These are phyloP conservation scores for Mycena crocata DNA, from an alignment of 768 basidiomycete genomes.

Conservation along the genomic window DNA sequence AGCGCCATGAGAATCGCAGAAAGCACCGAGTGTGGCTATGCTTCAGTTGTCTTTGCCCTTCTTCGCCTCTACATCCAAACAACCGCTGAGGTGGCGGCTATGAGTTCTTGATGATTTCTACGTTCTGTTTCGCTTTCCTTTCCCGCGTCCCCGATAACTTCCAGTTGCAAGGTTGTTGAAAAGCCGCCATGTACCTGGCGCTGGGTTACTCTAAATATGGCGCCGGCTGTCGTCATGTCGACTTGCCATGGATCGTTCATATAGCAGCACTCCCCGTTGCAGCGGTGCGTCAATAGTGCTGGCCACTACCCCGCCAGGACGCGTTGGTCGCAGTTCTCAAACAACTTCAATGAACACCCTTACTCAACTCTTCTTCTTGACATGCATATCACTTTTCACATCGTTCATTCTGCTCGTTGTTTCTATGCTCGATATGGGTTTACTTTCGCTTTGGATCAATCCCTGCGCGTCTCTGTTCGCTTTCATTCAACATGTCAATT, in stretches of 20 bases:
- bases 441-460: constrained; percentile 48
- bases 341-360: neutral
- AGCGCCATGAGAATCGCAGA: constrained; percentile 62
- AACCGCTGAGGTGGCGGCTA: neutral
- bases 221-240: neutral
- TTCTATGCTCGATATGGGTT: constrained; percentile 48
- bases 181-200: too few species aligned
- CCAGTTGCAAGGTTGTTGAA: too few species aligned
- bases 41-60: too few species aligned
- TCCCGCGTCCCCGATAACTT: too few species aligned
- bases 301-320: constrained; percentile 1
- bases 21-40: constrained; percentile 2
- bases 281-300: neutral
- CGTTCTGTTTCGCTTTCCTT: too few species aligned
- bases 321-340: constrained; percentile 5
- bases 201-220: too few species aligned
- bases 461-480: constrained; percentile 46
- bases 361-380: constrained; percentile 39
- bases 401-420: constrained; percentile 42
- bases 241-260: neutral
- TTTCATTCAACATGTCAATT: constrained; percentile 40
- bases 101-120: too few species aligned
- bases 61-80: neutral
- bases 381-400: constrained; percentile 39
- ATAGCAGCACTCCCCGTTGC: neutral